Percentiles rank a stretch among this genome's conserved stretches.
phyloP scores from a whole-genome alignment of 129 eudicot species.

The sunflower (Helianthus annuus) region DNA sequence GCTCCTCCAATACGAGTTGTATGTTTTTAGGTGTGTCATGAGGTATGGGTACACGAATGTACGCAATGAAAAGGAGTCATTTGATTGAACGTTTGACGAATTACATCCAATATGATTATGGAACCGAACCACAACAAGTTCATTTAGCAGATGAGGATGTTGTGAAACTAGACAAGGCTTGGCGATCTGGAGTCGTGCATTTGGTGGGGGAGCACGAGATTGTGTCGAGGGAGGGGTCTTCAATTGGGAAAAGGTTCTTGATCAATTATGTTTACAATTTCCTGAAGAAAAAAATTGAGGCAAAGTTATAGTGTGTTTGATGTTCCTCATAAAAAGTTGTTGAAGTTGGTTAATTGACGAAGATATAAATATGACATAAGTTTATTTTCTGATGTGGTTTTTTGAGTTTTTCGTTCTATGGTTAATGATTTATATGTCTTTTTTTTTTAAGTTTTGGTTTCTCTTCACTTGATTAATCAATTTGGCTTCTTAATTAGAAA shows the following conservation, averaged over 20 bases:
- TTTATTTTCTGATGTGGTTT: too few species aligned
- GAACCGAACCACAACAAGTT: constrained; percentile 21
- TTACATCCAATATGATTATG: constrained; percentile 31
- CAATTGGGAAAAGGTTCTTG: constrained; percentile 48
- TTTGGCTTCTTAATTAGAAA: too few species aligned
- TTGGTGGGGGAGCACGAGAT: constrained; percentile 77
- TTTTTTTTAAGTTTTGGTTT: too few species aligned
- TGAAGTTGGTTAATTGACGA: constrained; percentile 44
- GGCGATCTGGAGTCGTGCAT: constrained; percentile 62
- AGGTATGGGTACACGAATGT: constrained; percentile 78
- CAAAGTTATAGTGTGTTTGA: constrained; percentile 61
- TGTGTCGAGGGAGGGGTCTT: constrained; percentile 47
- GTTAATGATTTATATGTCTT: too few species aligned
- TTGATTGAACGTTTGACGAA: constrained; percentile 53
- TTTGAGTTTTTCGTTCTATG: too few species aligned
- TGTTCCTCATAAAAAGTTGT: constrained; percentile 68
- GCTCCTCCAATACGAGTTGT: too few species aligned
- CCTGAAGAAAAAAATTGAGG: constrained; percentile 61
- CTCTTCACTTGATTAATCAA: too few species aligned
- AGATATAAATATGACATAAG: too few species aligned
- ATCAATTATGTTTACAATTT: constrained; percentile 73
- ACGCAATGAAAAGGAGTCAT: constrained; percentile 52
- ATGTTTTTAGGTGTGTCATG: constrained; percentile 73
- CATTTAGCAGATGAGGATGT: constrained; percentile 38
- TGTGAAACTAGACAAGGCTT: constrained; percentile 51